Base-by-base conservation (phyloP, 1,284 basidiomycete genomes). In the Leucoagaricus sp. region DNA sequence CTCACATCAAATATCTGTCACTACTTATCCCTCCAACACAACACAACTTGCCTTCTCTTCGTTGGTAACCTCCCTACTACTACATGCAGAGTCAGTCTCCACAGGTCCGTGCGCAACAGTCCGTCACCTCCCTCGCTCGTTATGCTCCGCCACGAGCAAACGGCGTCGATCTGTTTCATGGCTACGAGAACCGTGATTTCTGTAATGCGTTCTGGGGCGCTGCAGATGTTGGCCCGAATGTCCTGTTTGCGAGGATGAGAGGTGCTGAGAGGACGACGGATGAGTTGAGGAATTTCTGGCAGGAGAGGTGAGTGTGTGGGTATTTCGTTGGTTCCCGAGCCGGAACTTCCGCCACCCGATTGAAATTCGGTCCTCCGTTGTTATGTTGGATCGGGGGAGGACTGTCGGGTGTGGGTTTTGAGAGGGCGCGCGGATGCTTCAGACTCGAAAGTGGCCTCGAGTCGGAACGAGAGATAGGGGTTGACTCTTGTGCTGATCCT, bases 201-300 rank as follows among this genome's bases (percentile, higher is more conserved):
- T 98, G 95, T 74, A 99, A 99, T 71, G 86, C 94, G 0, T 99
- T 98, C 74, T 98, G 96, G 96, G 93, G 93, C 4, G 67, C 79
- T n/a, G 85, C 83, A 36, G 94, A 97, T 73, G 85, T 83, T 28
- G 96, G 96, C 9, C 94, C 93, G 57, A 94, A 96, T 63, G 89
- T 95, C 45, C 78, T 99, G 58, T 89, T 95, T 71, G 86, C 89
- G 3, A 82, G 94, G 59, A 90, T 98, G 84, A 84, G 93, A 40
- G 89, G 87, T 1, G 91, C 91, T 2, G 80, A 81, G 17, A 84
- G 89, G 67, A 96, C 94, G 1, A 86, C 93, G 61, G 95, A 98
- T 44, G 96, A 98, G 68, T 71, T 98, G 49, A 82, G 84, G 64
- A 83, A 78, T 49, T 94, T 91, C 67, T 96, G 93, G 91, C 94